Base-by-base conservation (phyloP, 2,329 filamentous ascomycete species). In the Cladosporium sphaerospermum region DNA sequence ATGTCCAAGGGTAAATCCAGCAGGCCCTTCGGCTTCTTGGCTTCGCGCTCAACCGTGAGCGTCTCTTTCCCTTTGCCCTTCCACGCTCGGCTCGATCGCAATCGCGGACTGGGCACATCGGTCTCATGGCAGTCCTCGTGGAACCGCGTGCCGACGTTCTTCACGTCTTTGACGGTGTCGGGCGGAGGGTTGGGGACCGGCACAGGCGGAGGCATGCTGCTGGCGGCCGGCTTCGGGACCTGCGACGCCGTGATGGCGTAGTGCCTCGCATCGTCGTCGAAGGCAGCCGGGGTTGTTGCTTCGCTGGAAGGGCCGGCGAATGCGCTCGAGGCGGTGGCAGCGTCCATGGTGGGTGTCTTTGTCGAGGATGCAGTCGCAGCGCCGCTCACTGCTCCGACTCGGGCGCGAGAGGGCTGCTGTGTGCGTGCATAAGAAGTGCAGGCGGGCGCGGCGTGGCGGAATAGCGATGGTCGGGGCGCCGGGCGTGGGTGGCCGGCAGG, bases 1-100 rank as follows among this genome's bases (percentile, higher is more conserved):
- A 93, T 79, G 65, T 93, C 89, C 55, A 90, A 75, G 1, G 89
- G 88, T 16, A 93, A 76, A 65, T 91, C 86, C 23, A 93, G 74
- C 45, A 93, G 73, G 34, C 77, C 78, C 56, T 89, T 73, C 19
- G 84, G 82, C 37, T 75, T 75, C 56, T 75, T 77, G 58, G 74
- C 76, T 52, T 74, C 65, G 18, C 54, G 54, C 47, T 68, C 62
- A 3, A 65, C 61, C 9, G 61, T 65, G 10, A 64, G 57, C 37
- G 61, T 61, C 48, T 67, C 67, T 63, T 72, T 75, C 56, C 71
- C 71, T 61, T 74, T 75, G 50, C 68, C 72, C 65, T 80, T 81
- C 54, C 78, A 68, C 45, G 76, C 67, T 55, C 71, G 76, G 45
- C 72, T 71, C 41, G 62, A 63, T 42, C 65, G 60, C 43, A 72